Evolutionary conservation across 1,139 yeast genomes (phyloP), one percentile per base, ranked within the genome.

Genomic region (Debaryomycetaceae sp.): DNA sequence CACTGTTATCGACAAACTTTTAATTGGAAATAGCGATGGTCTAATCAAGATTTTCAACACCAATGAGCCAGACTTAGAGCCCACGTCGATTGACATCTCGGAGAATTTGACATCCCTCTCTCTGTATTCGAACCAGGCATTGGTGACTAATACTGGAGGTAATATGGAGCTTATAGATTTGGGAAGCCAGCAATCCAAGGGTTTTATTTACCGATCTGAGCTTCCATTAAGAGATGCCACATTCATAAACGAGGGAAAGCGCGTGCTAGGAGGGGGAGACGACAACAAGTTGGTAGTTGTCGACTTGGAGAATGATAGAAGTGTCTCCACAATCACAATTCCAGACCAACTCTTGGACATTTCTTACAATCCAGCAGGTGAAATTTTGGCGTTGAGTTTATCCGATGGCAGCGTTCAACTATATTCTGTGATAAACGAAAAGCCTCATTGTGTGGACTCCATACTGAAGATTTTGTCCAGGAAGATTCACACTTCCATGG

Each of bases 261-360:
- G 86, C 66, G 68, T 81, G 3, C 79, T 87, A 1, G 76, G 83
- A 45, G 93, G 89, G 27, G 95, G 96, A 43, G 95, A 88, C 56
- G 95, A 87, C 49, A 75, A 78, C 43, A 80, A 81, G 49, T 70
- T 87, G 45, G 70, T 74, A 7, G 56, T 88, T 1, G 67, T 87
- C 4, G 83, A 80, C 49, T 55, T 78, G 14, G 57, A 55, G 22
- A 66, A 64, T n/a, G 72, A 73, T 37, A 66, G 68, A 24, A 57
- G 63, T 9, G 59, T 66, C 2, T 47, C 53, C 7, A 42, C 45
- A 2, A 54, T 82, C 20, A 58, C 66, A 9, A 57, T 79, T 6
- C 71, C 75, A 5, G 88, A 81, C 51, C 86, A 78, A 61, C 68
- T 85, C 34, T 75, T 79, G 36, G 79, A 79, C 42, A 59, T 88